Evolutionary conservation across 2,329 filamentous ascomycete genomes (phyloP), one percentile per base, ranked within the genome.

Genomic region (Balansia obtecta): DNA sequence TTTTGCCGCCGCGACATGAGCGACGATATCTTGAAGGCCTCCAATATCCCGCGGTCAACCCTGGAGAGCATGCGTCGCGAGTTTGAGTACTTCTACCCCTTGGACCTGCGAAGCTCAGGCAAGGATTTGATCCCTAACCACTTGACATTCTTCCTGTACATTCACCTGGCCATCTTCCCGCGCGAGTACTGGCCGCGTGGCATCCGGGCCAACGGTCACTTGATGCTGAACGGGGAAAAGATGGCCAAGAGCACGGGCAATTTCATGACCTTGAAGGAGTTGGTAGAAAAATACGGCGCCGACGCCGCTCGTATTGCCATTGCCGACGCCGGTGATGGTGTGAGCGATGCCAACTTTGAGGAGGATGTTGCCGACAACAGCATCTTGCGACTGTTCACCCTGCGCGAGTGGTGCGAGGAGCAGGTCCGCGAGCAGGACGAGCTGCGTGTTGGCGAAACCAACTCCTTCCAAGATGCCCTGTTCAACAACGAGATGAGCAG

Each of bases 171-270:
- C 11, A 77, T 98, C 42, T 97, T 96, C 76, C 80, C 83, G 12
- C 79, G 80, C 52, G 80, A 91, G 66, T 94, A 89, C 73, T 96
- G 91, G 89, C 93, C 93, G 11, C 79, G 78, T 48, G 83, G 83
- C 55, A 77, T 97, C 57, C 85, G 93, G 56, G 83, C 86, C 55
- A 98, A 98, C 63, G 93, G 93, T 1, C 91, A 97, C 70, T 71
- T 97, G 61, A 81, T 95, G 67, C 76, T 98, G 56, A 98, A 98
- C 65, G 91, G 91, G 46, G 88, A 95, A 65, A 98, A 98, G 79
- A 98, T 98, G 93, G 86, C 83, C 66, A 98, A 98, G 74, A 91
- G 85, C 49, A 96, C 90, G 0, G 93, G 93, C 55, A 98, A 97
- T 72, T 98, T 98, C 74, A 76, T 98, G 66, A 97, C 93, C 11